Base-by-base conservation (phyloP, 2,329 filamentous ascomycete genomes). In the Exophiala aquamarina region DNA sequence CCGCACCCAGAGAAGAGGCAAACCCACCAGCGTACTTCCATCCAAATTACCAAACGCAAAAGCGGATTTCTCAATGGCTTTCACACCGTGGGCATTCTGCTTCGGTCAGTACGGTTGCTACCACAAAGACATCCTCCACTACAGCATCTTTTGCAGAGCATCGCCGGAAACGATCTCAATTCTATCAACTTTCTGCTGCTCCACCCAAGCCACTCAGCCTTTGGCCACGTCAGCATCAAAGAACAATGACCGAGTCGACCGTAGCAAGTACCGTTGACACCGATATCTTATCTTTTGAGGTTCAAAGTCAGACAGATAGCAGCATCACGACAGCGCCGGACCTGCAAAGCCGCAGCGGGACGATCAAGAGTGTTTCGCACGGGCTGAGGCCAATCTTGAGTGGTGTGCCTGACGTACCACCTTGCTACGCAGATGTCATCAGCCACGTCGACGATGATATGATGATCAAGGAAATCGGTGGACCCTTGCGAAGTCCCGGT, bases 231-330 rank as follows among this genome's bases (percentile, higher is more conserved):
- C 52, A 55, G 15, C 52, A 54, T 38, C 47, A 52, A 35, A 46
- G 53, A 31, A 58, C 57, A 10, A 46, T 50, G 49, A 59, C 57
- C 13, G 47, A 52, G 28, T 59, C 57, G 9, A 59, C 53, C n/a
- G 36, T 56, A 4, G 53, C 51, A n/a, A 58, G 50, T 34, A 54
- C 50, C 23, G 47, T 52, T 14, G 54, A 45, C n/a, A 55, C 49
- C 10, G 57, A 56, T 21, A 43, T 50, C 18, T 33, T 57, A 18
- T 55, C 47, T 9, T 52, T 55, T 36, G 50, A 46, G 15, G 44
- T 48, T 28, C 49, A 53, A 39, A 56, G 50, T 15, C 49, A 44
- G 36, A 53, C 52, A 9, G 50, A 56, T 40, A 52, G 43, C 4
- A 57, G 47, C 29, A 34, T 51, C 17, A 49, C 47, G 3, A 55